phyloP scores from a whole-genome alignment of 306 rosid species.

The Sechiopsis laciniata region DNA sequence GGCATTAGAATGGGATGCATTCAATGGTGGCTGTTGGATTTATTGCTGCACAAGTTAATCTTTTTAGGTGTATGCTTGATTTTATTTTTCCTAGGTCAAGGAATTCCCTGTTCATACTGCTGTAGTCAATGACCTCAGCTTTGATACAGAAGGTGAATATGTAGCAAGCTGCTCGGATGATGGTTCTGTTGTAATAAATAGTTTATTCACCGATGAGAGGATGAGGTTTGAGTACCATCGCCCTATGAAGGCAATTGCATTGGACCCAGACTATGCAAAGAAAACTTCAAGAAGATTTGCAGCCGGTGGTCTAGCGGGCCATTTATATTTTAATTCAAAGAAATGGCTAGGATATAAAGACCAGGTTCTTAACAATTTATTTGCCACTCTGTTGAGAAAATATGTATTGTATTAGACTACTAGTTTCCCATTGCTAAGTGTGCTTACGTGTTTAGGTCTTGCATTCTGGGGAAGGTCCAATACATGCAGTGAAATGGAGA shows the following conservation, averaged over 20 bases:
- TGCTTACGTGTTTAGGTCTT: constrained; percentile 49
- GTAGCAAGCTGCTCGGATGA: constrained; percentile 96
- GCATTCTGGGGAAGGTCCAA: constrained; percentile 99
- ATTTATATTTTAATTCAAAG: constrained; percentile 72
- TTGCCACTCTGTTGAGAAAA: neutral
- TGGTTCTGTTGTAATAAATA: constrained; percentile 71
- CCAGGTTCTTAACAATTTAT: constrained; percentile 51
- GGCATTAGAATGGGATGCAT: neutral
- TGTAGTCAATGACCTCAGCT: constrained; percentile 83
- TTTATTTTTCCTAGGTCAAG: constrained; percentile 58
- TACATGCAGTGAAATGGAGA: constrained; percentile 96
- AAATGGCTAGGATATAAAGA: constrained; percentile 91
- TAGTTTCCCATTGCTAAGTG: constrained; percentile 25
- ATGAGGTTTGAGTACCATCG: constrained; percentile 90
- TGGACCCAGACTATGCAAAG: constrained; percentile 79
- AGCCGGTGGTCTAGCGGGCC: constrained; percentile 97
- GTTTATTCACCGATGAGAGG: constrained; percentile 77
- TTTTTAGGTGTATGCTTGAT: constrained; percentile 26
- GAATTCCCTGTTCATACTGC: constrained; percentile 78
- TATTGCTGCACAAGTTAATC: constrained; percentile 15
- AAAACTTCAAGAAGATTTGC: constrained; percentile 79
- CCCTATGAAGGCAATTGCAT: constrained; percentile 87
- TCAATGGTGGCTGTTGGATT: neutral
- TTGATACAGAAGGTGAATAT: constrained; percentile 83
- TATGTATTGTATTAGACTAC: neutral